Base-by-base conservation (phyloP, 1,139 yeast species). In the Scheffersomyces titani region DNA sequence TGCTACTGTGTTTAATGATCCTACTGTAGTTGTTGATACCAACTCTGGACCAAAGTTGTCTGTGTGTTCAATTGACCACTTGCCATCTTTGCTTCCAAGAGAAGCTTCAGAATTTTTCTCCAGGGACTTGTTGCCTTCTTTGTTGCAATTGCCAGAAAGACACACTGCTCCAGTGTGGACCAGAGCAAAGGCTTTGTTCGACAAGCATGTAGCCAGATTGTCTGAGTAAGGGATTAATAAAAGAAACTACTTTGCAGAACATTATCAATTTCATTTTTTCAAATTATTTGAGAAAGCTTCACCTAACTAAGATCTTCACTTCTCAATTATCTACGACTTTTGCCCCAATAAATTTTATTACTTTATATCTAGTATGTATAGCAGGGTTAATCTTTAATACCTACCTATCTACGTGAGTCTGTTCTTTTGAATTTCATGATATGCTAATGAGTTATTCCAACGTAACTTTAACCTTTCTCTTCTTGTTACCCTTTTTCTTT, bases 11-110 rank as follows among this genome's bases (percentile, higher is more conserved):
- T 94, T 94, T 78, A 84, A 86, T 63, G 86, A 90, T 65, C 99
- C 99, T 64, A 92, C 97, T 7, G 98, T 91, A 50, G 75, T 77
- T 16, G 98, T 93, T 51, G 84, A 87, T 62, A 87, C 94, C 50
- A 80, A 88, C 30, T 80, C 76, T 36, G 98, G 97, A 54, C 93
- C 94, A 60, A 91, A 92, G 70, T 77, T 94, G 66, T 89, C 97
- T 5, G 98, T 94, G 52, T 86, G 93, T 64, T 92, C 97, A n/a
- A 94, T 94, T 66, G 99, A 96, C 77, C 99, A 94, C 73, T 82
- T 96, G 70, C 99, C 99, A 49, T 89, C 97, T 16, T 78, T 94
- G 70, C 83, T 94, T 65, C 99, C 99, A 65, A 90, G 99, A 78
- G 99, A 94, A 76, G 91, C 98, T 45, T 90, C 97, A 11, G 99